phyloP scores from a whole-genome alignment of 768 basidiomycete species.

The Rhodotorula diobovata region DNA sequence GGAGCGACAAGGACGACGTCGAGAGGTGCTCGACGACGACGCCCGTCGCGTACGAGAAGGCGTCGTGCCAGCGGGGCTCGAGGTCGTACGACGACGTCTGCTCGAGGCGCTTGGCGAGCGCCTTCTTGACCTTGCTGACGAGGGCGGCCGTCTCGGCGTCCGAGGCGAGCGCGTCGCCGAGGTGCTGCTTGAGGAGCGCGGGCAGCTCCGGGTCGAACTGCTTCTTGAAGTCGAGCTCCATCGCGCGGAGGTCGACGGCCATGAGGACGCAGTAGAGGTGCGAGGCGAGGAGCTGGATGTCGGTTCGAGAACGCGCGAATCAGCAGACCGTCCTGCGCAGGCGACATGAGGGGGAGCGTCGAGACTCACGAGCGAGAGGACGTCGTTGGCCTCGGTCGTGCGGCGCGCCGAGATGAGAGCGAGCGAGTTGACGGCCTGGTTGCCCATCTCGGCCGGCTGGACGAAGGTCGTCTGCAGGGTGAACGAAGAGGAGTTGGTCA shows the following conservation, averaged over 20 bases:
- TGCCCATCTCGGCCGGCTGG: conserved; percentile 86
- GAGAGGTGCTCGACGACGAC: conserved; percentile 58
- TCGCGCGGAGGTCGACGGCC: conserved; percentile 68
- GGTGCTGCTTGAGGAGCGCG: conserved; percentile 55
- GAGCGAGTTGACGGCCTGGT: conserved; percentile 83
- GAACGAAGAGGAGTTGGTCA: too few relatives aligned
- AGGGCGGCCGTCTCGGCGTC: conserved; percentile 45
- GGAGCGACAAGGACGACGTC: conserved; percentile 42
- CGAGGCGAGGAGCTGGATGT: conserved; percentile 56
- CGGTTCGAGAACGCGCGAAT: background rate
- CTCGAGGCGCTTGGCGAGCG: conserved; percentile 54
- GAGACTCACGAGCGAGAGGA: conserved; percentile 58
- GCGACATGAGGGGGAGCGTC: too few relatives aligned
- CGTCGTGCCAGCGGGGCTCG: conserved; percentile 62
- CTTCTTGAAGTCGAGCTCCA: conserved; percentile 63
- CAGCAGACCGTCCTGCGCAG: background rate
- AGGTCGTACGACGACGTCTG: conserved; percentile 69
- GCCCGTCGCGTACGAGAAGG: conserved; percentile 61
- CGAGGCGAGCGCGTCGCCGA: conserved; percentile 47
- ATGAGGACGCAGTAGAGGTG: conserved; percentile 76
- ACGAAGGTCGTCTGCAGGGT: conserved; percentile 52
- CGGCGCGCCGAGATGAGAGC: conserved; percentile 78
- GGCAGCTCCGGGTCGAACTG: conserved; percentile 54
- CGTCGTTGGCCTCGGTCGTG: conserved; percentile 71
- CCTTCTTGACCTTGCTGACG: conserved; percentile 40